Conservation (phyloP, 805 yeast genomes). For the Komagataella phaffii region DNA sequence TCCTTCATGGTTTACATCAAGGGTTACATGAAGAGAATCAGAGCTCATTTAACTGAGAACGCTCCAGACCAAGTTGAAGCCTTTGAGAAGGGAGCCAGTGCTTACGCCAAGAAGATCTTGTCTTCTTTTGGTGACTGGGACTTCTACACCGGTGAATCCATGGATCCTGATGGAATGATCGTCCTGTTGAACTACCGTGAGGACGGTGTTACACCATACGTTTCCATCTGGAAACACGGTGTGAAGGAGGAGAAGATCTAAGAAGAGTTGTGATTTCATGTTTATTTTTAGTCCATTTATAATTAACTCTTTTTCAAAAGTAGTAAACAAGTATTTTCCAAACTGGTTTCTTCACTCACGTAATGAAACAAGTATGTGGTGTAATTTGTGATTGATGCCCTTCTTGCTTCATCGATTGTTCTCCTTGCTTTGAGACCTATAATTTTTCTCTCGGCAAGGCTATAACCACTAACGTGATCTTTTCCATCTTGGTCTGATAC, state of each 20-base stretch:
- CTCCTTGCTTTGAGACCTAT: slow-evolving; percentile 62
- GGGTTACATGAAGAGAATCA: slow-evolving; percentile 96
- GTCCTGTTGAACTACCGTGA: slow-evolving; percentile 98
- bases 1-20: slow-evolving; percentile 93
- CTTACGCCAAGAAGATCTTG: slow-evolving; percentile 92
- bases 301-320: background rate
- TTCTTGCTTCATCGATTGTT: slow-evolving; percentile 63
- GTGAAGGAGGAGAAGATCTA: slow-evolving; percentile 80
- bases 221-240: slow-evolving; percentile 99
- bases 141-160: slow-evolving; percentile 98
- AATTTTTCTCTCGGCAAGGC: slow-evolving; percentile 33
- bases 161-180: slow-evolving; percentile 99
- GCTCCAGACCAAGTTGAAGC: slow-evolving; percentile 77
- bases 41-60: slow-evolving; percentile 79
- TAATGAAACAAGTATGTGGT: slow-evolving; percentile 43
- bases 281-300: background rate
- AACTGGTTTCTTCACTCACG: slow-evolving; percentile 39
- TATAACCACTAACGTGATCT: slow-evolving; percentile 32
- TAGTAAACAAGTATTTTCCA: slow-evolving; percentile 36
- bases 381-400: slow-evolving; percentile 31
- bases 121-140: slow-evolving; percentile 98
- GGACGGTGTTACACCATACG: slow-evolving; percentile 97
- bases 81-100: slow-evolving; percentile 95
- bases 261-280: slow-evolving; percentile 12
- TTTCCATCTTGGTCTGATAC: slow-evolving; percentile 21